phyloP scores from a whole-genome alignment of 495 filamentous ascomycete genomes.

The Astrocystis sublimbata region DNA sequence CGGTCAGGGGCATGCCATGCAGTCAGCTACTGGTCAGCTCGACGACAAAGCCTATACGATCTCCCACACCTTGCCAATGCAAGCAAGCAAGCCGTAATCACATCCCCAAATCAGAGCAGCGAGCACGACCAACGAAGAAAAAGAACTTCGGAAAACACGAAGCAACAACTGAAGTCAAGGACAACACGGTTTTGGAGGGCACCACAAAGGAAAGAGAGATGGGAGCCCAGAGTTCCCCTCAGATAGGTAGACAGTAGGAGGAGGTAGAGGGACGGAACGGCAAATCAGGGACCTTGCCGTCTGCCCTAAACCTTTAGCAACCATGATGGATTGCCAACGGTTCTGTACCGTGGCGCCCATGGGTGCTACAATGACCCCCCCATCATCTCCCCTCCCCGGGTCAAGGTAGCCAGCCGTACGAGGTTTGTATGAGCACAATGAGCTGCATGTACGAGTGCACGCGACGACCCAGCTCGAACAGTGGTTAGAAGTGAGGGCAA shows the following conservation, averaged over 20 bases:
- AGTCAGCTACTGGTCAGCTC: too few relatives aligned
- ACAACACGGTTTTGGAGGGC: conserved; percentile 1
- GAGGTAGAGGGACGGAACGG: neutral
- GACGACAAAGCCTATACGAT: conserved; percentile 11
- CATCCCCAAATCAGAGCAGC: conserved; percentile 6
- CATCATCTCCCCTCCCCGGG: neutral
- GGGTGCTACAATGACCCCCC: neutral
- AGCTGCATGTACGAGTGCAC: conserved; percentile 4
- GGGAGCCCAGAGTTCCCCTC: neutral
- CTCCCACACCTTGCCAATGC: conserved; percentile 16
- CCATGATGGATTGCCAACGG: too few relatives aligned
- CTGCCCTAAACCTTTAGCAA: neutral
- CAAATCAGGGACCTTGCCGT: conserved; percentile 13
- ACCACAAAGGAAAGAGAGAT: neutral
- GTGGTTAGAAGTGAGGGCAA: neutral
- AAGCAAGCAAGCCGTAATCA: too few relatives aligned
- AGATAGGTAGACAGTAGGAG: neutral
- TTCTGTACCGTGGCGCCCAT: too few relatives aligned
- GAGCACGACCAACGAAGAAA: neutral
- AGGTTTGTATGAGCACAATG: neutral
- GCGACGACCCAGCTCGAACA: neutral
- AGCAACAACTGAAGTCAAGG: neutral
- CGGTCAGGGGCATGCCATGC: conserved; percentile 18
- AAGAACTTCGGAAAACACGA: neutral
- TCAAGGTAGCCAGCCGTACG: neutral